Base-by-base conservation (phyloP, 2,329 filamentous ascomycete genomes). In the Penicillium brevicompactum region DNA sequence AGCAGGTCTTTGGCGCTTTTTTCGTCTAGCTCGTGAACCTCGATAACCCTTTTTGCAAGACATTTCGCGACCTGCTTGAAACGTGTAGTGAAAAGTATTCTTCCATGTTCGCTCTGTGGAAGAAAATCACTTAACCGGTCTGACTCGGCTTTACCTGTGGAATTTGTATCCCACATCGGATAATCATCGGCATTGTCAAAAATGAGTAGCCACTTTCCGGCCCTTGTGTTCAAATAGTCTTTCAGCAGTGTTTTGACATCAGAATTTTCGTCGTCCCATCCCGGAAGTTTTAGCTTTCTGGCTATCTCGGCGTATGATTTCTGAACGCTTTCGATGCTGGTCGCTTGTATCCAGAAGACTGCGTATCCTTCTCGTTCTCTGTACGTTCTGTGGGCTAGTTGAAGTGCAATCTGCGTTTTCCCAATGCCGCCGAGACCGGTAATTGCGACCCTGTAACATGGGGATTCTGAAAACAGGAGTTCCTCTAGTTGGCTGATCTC, bases 341-440 rank as follows among this genome's bases (percentile, higher is more conserved):
- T 64, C 16, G 51, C 61, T 13, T 63, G 57, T 27, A 70, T 59
- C 68, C 67, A 70, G 46, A 68, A 66, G 27, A 70, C 50, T 1
- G 68, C 65, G 52, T 27, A 27, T 27, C 24, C 24, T 6, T 27
- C 3, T 5, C 40, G 63, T 32, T 58, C 55, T n/a, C 64, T 53
- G 38, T 51, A 56, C 32, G 62, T 52, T 34, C 54, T 56, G 49
- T 69, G 66, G 11, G 65, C 60, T 22, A 70, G 37, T 53, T 70
- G 64, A 9, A 70, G 51, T 11, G 60, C 66, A 1, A 69, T 44
- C 37, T 70, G 67, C 0, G 68, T 67, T 48, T 70, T 70, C 18
- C 67, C 67, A 24, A 68, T 48, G 16, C 67, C 66, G n/a, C 63
- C 66, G 9, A 68, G 49, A 9, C 65, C 67, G n/a, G 27, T 38